Percentiles rank a stretch among this genome's conserved stretches.
These are phyloP conservation scores for Spergularia bocconei DNA, from an alignment of 148 eudicot genomes.

Conservation along the genomic window DNA sequence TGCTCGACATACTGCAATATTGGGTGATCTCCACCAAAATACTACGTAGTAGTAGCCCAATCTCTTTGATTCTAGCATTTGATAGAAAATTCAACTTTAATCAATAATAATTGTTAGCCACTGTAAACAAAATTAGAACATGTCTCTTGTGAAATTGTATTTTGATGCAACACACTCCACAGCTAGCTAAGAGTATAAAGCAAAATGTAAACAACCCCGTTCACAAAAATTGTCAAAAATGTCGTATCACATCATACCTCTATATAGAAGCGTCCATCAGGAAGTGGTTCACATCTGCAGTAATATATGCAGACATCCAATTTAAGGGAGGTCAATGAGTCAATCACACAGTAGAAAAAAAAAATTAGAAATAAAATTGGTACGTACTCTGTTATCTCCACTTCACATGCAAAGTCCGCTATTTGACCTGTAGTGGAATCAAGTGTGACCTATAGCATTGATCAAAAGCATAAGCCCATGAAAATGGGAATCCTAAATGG, in stretches of 20 bases:
- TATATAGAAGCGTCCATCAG: conserved; percentile 95
- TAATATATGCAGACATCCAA: conserved; percentile 8
- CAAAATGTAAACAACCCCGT: not conserved
- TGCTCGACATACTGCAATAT: not conserved
- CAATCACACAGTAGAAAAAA: not conserved
- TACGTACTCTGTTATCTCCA: conserved; percentile 89
- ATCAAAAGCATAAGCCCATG: conserved; percentile 26
- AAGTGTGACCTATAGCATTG: conserved; percentile 58
- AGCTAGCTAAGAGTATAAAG: not conserved
- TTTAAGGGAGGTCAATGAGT: not conserved
- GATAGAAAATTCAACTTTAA: not conserved
- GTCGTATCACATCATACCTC: conserved; percentile 50
- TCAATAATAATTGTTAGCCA: not conserved
- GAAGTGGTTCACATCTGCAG: conserved; percentile 94
- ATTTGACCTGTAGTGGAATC: conserved; percentile 71
- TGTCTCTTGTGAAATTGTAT: not conserved
- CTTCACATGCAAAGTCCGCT: conserved; percentile 95
- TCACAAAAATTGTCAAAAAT: conserved; percentile 2
- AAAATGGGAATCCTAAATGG: conserved; percentile 23
- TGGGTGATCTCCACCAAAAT: not conserved
- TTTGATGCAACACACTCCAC: not conserved
- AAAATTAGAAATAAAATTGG: conserved; percentile 4
- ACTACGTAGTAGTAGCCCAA: not conserved
- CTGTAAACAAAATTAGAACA: not conserved
- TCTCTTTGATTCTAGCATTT: not conserved